Percentiles rank a stretch among this genome's conserved stretches.
Evolutionary conservation across 2,329 filamentous ascomycete genomes (phyloP).

Genomic region (Diaporthe sp.): DNA sequence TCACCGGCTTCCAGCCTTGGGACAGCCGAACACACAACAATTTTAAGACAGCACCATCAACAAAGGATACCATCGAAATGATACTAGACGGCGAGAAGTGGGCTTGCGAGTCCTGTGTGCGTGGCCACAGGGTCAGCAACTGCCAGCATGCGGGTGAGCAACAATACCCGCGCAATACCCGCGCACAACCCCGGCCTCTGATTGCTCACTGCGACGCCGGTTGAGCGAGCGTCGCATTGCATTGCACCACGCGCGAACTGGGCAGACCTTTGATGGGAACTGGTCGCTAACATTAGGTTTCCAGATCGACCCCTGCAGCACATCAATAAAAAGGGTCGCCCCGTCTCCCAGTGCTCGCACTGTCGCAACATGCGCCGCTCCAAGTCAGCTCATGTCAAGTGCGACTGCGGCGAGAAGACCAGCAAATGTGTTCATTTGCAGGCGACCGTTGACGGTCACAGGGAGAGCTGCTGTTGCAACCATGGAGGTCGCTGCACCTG

Average conservation of each 20-base stretch:
- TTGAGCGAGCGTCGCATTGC: constrained; percentile 23
- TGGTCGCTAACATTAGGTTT: constrained; percentile 26
- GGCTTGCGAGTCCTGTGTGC: constrained; percentile 97
- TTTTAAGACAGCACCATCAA: background rate
- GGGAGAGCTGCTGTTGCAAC: constrained; percentile 77
- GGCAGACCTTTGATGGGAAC: background rate
- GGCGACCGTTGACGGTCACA: constrained; percentile 66
- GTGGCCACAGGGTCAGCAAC: constrained; percentile 98
- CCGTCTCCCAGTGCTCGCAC: constrained; percentile 97
- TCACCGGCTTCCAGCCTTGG: constrained; percentile 6
- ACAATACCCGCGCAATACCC: constrained; percentile 47
- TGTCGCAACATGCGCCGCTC: constrained; percentile 97
- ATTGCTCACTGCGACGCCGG: constrained; percentile 3
- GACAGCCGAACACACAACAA: background rate
- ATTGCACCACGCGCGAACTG: constrained; percentile 13
- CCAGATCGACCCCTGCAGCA: constrained; percentile 90
- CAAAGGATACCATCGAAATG: constrained; percentile 61
- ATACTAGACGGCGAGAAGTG: constrained; percentile 96
- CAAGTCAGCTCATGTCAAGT: constrained; percentile 93
- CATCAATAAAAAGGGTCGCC: constrained; percentile 97
- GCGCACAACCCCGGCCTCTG: constrained; percentile 4
- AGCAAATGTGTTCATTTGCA: constrained; percentile 74
- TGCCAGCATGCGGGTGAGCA: constrained; percentile 93
- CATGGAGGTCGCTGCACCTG: constrained; percentile 76
- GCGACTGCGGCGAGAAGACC: constrained; percentile 95